Conservation (phyloP, 169 alveolate genomes). For the Plasmodium sp. region DNA sequence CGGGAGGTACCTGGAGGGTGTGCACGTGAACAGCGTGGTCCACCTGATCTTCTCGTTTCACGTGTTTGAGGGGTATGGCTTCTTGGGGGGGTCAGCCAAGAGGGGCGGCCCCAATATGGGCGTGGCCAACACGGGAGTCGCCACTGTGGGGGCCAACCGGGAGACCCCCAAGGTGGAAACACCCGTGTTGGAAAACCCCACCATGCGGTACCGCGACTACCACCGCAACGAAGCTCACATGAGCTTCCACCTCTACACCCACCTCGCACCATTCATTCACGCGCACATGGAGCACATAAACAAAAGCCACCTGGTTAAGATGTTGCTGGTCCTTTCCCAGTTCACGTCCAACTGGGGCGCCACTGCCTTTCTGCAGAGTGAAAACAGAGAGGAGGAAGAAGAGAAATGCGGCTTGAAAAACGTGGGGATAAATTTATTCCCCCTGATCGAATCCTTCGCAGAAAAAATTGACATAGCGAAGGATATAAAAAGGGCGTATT, state of each 20-base stretch:
- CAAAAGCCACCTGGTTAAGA: conserved; percentile 58
- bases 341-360: conserved; percentile 9
- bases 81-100: background rate
- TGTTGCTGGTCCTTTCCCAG: conserved; percentile 52
- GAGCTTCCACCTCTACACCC: conserved; percentile 49
- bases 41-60: conserved; percentile 51
- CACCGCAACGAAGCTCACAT: conserved; percentile 25
- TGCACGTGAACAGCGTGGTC: conserved; percentile 62
- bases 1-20: conserved; percentile 19
- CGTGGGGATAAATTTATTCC: conserved; percentile 36
- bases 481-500: conserved; percentile 41
- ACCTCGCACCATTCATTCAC: conserved; percentile 19
- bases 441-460: conserved; percentile 41
- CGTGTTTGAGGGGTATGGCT: conserved; percentile 46
- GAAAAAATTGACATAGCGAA: conserved; percentile 60
- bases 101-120: background rate
- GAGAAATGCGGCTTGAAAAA: background rate
- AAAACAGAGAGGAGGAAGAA: background rate
- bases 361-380: background rate
- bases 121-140: too few species aligned
- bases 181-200: background rate
- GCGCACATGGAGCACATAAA: conserved; percentile 50
- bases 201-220: conserved; percentile 1
- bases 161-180: background rate
- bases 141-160: background rate